Evolutionary conservation across 140 eudicot species (phyloP).

Genomic region (Eryngium alpinum): DNA sequence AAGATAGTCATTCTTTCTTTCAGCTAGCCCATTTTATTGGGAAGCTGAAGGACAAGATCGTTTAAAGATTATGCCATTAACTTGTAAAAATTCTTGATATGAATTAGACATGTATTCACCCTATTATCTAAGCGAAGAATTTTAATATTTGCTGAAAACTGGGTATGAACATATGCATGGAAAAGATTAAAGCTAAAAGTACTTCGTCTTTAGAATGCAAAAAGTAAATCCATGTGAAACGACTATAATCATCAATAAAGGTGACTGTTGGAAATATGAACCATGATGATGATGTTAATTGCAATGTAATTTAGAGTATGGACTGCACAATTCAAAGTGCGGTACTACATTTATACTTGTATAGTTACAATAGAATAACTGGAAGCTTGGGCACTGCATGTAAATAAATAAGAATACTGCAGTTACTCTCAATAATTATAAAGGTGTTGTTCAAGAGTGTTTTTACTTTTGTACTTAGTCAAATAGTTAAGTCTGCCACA

Average conservation of each 20-base stretch:
- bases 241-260: constrained; percentile 15
- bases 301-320: no score
- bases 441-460: no score
- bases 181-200: constrained; percentile 7
- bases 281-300: no score
- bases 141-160: background rate
- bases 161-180: background rate
- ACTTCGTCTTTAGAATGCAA: constrained; percentile 2
- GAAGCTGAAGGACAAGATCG: constrained; percentile 17
- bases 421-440: no score
- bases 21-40: background rate
- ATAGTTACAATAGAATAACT: no score
- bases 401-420: no score
- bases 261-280: no score
- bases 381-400: no score
- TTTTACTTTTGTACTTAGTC: no score
- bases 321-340: no score
- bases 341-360: no score
- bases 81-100: constrained; percentile 7
- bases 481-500: no score
- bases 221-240: constrained; percentile 8
- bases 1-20: background rate
- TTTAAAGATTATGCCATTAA: constrained; percentile 19
- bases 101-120: constrained; percentile 17
- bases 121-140: constrained; percentile 7